Conservation (phyloP, 108 stramenopile species). For the Craspedostauros australis region DNA sequence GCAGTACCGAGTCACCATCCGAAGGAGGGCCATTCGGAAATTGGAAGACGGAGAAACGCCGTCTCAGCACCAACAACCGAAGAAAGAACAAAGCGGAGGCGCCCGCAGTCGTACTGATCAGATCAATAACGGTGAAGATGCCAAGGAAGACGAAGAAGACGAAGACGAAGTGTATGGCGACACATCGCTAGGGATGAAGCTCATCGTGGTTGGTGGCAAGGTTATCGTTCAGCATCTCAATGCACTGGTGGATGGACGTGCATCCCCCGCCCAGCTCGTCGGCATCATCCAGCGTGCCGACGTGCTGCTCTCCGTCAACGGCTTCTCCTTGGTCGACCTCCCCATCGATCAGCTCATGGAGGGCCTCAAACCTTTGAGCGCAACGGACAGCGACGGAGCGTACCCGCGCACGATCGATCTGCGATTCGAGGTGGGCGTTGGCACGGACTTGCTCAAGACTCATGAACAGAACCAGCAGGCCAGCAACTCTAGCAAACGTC, state of each 20-base stretch:
- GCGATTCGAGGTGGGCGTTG: slow-evolving; percentile 59
- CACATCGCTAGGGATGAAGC: slow-evolving; percentile 74
- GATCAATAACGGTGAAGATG: no score
- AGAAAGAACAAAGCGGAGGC: not conserved
- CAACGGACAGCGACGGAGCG: slow-evolving; percentile 39
- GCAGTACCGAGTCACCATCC: slow-evolving; percentile 39
- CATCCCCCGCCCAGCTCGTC: slow-evolving; percentile 74
- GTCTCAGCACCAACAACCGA: no score
- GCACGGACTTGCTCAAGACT: slow-evolving; percentile 37
- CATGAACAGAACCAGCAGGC: slow-evolving; percentile 23
- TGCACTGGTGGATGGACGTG: slow-evolving; percentile 61
- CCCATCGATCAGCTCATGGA: slow-evolving; percentile 60
- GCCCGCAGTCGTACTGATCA: not conserved
- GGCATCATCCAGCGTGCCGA: slow-evolving; percentile 70
- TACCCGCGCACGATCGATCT: slow-evolving; percentile 51
- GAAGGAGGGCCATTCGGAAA: slow-evolving; percentile 48
- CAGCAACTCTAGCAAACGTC: slow-evolving; percentile 5
- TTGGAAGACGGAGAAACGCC: slow-evolving; percentile 4
- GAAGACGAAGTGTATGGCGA: slow-evolving; percentile 67
- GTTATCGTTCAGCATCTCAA: slow-evolving; percentile 78
- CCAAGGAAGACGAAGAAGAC: not conserved
- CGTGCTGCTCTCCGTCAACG: slow-evolving; percentile 63
- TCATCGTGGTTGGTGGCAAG: slow-evolving; percentile 62
- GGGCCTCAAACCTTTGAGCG: slow-evolving; percentile 59
- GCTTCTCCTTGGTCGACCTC: slow-evolving; percentile 48